These are phyloP conservation scores for Mikania micrantha DNA, from an alignment of 129 eudicot genomes.

Conservation along the genomic window DNA sequence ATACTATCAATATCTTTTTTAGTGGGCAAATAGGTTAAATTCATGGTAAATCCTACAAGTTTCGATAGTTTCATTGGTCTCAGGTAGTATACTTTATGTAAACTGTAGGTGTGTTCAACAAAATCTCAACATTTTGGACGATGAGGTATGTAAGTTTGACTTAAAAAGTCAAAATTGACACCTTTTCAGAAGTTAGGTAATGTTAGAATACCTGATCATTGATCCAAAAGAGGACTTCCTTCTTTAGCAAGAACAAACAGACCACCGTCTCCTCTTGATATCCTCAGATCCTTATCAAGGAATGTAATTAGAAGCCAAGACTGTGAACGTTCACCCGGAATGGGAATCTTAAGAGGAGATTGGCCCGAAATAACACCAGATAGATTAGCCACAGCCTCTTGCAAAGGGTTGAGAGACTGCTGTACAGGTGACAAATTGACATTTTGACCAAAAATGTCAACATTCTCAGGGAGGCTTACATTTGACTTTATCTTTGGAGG, in stretches of 20 bases:
- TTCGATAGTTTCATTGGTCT: too few relatives aligned
- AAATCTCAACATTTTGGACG: neutral
- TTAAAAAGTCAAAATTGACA: neutral
- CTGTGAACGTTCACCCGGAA: slow-evolving; percentile 74
- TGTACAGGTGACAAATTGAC: slow-evolving; percentile 55
- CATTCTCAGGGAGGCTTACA: slow-evolving; percentile 60
- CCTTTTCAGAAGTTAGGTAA: neutral
- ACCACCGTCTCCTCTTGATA: slow-evolving; percentile 98
- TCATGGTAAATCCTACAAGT: neutral
- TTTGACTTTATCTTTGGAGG: slow-evolving; percentile 94
- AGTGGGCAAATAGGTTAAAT: neutral
- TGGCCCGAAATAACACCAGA: slow-evolving; percentile 69
- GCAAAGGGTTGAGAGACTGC: slow-evolving; percentile 62
- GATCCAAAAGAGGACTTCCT: slow-evolving; percentile 77
- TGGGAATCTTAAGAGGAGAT: slow-evolving; percentile 71
- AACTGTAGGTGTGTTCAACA: neutral
- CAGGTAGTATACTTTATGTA: too few relatives aligned
- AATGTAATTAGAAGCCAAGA: slow-evolving; percentile 86
- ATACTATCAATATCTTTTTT: neutral
- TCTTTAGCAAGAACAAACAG: slow-evolving; percentile 93
- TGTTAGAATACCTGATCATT: slow-evolving; percentile 40
- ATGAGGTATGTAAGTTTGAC: neutral
- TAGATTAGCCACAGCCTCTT: slow-evolving; percentile 48
- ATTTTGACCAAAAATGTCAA: slow-evolving; percentile 79
- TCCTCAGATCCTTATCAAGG: slow-evolving; percentile 86